A percentile compares a stretch with the other conserved stretches of the same genome.
Evolutionary conservation across 2,329 filamentous ascomycete species (phyloP).

Genomic region (Cercospora canescens): DNA sequence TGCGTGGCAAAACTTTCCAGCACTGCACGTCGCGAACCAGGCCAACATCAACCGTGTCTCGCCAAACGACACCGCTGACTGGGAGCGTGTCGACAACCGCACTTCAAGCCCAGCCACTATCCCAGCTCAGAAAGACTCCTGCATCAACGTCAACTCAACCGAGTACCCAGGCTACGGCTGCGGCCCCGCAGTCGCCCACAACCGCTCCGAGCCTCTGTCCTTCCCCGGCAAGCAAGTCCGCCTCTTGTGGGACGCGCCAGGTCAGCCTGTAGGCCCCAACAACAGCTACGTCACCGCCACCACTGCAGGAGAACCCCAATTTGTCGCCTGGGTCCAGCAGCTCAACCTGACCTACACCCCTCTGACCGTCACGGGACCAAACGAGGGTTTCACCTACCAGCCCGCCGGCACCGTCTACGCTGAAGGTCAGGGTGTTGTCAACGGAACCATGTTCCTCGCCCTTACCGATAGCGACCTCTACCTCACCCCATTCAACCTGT

Average conservation of each 20-base stretch:
- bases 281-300: constrained; percentile 74
- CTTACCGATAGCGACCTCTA: constrained; percentile 68
- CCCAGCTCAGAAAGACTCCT: constrained; percentile 51
- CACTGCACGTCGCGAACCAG: constrained; percentile 70
- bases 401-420: constrained; percentile 68
- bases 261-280: constrained; percentile 71
- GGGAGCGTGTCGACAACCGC: constrained; percentile 64
- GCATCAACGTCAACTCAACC: constrained; percentile 57
- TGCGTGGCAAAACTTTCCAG: constrained; percentile 82
- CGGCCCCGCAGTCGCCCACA: constrained; percentile 64
- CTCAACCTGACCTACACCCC: constrained; percentile 57
- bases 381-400: constrained; percentile 68
- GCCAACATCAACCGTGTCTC: constrained; percentile 71
- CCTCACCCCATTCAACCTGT: constrained; percentile 76
- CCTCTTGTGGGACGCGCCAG: constrained; percentile 71
- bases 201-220: constrained; percentile 69
- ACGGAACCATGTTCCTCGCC: constrained; percentile 77
- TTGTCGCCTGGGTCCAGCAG: constrained; percentile 75
- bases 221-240: constrained; percentile 72
- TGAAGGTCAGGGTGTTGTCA: constrained; percentile 65
- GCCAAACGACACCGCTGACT: constrained; percentile 59
- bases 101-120: constrained; percentile 56
- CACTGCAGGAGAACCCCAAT: constrained; percentile 59
- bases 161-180: constrained; percentile 54
- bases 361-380: constrained; percentile 64